These are phyloP conservation scores for Raphanus hybrid DNA, from an alignment of 441 rosid genomes.

Conservation along the genomic window DNA sequence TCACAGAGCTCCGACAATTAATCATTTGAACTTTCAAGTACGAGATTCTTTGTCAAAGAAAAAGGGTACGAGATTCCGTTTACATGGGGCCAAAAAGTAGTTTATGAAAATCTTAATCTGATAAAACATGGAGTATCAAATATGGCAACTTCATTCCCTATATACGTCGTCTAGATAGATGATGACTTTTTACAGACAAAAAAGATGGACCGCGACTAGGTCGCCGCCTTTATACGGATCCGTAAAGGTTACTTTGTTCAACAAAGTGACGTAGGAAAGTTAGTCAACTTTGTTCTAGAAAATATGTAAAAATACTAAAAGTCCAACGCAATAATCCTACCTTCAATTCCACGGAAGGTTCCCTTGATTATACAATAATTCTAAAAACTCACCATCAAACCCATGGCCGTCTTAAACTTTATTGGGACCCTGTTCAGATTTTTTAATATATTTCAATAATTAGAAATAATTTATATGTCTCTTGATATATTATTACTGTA, in stretches of 20 bases:
- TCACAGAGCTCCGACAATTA: background rate
- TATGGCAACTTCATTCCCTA: background rate
- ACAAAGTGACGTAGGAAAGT: constrained; percentile 6
- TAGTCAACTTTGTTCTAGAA: constrained; percentile 18
- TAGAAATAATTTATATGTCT: too few relatives aligned
- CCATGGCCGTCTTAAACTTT: too few relatives aligned
- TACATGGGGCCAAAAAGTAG: background rate
- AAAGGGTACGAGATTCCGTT: background rate
- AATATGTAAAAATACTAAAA: background rate
- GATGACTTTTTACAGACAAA: too few relatives aligned
- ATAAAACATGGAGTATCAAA: background rate
- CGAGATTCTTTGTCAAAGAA: background rate
- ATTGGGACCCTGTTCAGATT: too few relatives aligned
- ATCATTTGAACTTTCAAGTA: background rate
- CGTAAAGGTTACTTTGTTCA: constrained; percentile 22
- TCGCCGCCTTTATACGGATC: constrained; percentile 8
- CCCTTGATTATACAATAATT: background rate
- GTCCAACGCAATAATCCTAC: constrained; percentile 2
- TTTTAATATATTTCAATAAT: too few relatives aligned
- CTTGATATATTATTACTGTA: too few relatives aligned
- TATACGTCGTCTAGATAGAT: constrained; percentile 1
- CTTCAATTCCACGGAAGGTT: background rate
- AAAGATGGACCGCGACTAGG: constrained; percentile 6
- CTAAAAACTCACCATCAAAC: background rate
- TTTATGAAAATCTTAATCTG: background rate